Evolutionary conservation across 2,329 filamentous ascomycete species (phyloP).

Genomic region (Pestalotiopsis sp.): DNA sequence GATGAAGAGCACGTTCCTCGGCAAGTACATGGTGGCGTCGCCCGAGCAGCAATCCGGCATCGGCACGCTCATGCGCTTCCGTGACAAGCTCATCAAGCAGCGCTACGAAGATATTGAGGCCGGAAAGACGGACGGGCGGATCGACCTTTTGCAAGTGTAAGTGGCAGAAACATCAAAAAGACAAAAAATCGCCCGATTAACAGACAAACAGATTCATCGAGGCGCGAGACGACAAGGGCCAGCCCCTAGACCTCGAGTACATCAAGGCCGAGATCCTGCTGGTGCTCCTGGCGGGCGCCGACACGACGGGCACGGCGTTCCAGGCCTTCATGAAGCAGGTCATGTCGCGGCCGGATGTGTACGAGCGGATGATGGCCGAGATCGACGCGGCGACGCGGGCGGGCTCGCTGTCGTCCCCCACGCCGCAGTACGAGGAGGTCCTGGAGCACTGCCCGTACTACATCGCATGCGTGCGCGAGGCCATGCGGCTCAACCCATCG

Average conservation of each 20-base stretch:
- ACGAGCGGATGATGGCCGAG: constrained; percentile 47
- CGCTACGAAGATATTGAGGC: constrained; percentile 47
- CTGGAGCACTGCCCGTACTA: constrained; percentile 45
- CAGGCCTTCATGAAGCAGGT: constrained; percentile 48
- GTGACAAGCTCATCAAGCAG: constrained; percentile 52
- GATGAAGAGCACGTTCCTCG: constrained; percentile 53
- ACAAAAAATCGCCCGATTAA: background rate
- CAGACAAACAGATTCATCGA: constrained; percentile 40
- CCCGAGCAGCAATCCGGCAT: constrained; percentile 56
- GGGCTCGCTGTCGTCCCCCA: constrained; percentile 27
- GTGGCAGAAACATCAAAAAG: background rate
- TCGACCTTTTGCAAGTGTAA: constrained; percentile 56
- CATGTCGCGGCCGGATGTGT: constrained; percentile 37
- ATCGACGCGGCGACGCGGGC: constrained; percentile 40
- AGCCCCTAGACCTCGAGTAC: constrained; percentile 49
- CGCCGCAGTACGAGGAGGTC: constrained; percentile 45
- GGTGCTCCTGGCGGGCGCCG: constrained; percentile 52
- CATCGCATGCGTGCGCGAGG: constrained; percentile 51
- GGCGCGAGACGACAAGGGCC: constrained; percentile 43
- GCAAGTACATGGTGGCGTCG: constrained; percentile 53
- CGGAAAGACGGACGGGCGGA: constrained; percentile 42
- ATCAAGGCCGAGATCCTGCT: constrained; percentile 56
- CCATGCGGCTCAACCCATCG: constrained; percentile 50
- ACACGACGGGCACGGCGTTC: constrained; percentile 53
- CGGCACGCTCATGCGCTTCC: constrained; percentile 58